Percentiles rank a stretch among this genome's conserved stretches.
Evolutionary conservation across 495 filamentous ascomycete species (phyloP).

Genomic region (Podospora fimiseda): DNA sequence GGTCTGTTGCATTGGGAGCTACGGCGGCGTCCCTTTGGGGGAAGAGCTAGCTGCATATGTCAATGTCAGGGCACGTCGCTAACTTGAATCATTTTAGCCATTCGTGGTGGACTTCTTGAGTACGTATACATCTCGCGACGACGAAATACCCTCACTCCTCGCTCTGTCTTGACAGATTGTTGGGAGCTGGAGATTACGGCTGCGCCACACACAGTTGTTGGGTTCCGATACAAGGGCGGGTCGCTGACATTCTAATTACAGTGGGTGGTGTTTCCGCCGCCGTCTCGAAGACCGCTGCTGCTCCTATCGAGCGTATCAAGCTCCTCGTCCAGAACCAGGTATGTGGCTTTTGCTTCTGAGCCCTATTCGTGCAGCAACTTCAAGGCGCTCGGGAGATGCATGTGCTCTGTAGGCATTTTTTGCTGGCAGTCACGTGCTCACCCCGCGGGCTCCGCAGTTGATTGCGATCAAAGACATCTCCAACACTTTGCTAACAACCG

Average conservation of each 20-base stretch:
- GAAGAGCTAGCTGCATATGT: background rate
- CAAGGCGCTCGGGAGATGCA: background rate
- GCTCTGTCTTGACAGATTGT: slow-evolving; percentile 2
- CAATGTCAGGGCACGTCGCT: slow-evolving; percentile 11
- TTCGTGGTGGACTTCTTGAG: slow-evolving; percentile 96
- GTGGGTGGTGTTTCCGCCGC: slow-evolving; percentile 99
- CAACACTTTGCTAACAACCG: slow-evolving; percentile 12
- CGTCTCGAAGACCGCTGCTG: slow-evolving; percentile 99
- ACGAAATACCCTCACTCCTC: background rate
- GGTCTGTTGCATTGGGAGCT: slow-evolving; percentile 8
- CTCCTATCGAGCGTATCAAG: slow-evolving; percentile 99
- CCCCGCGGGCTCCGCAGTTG: background rate
- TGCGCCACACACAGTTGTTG: slow-evolving; percentile 14
- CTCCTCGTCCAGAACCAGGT: slow-evolving; percentile 99
- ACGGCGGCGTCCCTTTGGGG: background rate
- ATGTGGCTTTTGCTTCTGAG: slow-evolving; percentile 32
- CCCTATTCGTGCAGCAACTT: background rate
- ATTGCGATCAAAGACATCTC: background rate
- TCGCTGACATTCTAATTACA: slow-evolving; percentile 38
- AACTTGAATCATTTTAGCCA: slow-evolving; percentile 34
- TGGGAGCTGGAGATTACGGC: slow-evolving; percentile 38
- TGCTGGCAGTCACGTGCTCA: slow-evolving; percentile 17
- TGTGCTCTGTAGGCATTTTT: background rate
- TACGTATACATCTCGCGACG: slow-evolving; percentile 50
- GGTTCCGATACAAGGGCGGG: background rate